Evolutionary conservation across 129 eudicot genomes (phyloP), one percentile per base, ranked within the genome.

Genomic region (Heracleum sosnowskyi): DNA sequence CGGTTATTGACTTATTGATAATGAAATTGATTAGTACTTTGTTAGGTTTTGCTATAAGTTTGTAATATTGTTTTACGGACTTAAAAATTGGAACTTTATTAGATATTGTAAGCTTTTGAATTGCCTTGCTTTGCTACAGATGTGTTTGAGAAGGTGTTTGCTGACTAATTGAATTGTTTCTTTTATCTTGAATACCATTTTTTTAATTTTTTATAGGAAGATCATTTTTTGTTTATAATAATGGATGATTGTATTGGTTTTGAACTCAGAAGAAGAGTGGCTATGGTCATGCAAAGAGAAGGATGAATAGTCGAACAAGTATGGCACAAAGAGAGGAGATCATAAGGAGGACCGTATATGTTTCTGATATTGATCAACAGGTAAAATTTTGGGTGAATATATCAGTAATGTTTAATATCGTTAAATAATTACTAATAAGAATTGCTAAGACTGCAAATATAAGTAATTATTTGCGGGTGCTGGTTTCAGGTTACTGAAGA

Each of bases 311-410:
- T 84, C 86, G 98, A 71, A 91, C 98, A 7, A 85, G 91, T 79
- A 83, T 86, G 90, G 98, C 97, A 6, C 98, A 93, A 73, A 75
- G 89, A 39, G 97, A 93, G 62, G 98, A 91, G n/a, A 92, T 88
- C 49, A 93, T 93, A 51, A 89, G 89, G 87, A 82, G 98, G 87
- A 93, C 98, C 0, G 97, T 93, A 40, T 93, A 89, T 85, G 98
- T 93, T n/a, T 93, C 98, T 62, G 97, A 93, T 77, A 91, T 93
- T 78, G 97, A 93, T 86, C 97, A 91, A 39, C 97, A 87, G 96
- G 98, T 91, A 86, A 79, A 40, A 78, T 41, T 75, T 62, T 22
- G 24, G 16, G 73, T 31, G n/a, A 45, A 20, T 42, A 69, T 33
- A 53, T 78, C 70, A 20, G 73, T 49, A 17, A 34, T 28, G 77